Base-by-base conservation (phyloP, 345 rosid genomes). In the Lumnitzera racemosa region DNA sequence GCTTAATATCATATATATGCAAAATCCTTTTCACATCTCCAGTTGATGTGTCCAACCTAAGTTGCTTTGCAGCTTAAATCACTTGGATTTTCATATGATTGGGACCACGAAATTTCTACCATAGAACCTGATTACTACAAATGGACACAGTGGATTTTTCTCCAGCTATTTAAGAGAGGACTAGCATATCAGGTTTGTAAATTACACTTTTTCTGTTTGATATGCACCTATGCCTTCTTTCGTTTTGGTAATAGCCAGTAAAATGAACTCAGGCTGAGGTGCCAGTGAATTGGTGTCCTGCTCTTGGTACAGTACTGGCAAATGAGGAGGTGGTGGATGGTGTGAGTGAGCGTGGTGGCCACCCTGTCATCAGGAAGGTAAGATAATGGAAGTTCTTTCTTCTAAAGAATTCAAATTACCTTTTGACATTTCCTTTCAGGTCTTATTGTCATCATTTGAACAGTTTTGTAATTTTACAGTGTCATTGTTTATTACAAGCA, bases 121-220 rank as follows among this genome's bases (percentile, higher is more conserved):
- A 84, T 73, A 29, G 96, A 89, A 72, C 96, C 98, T 10, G 83
- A 82, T 51, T 89, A 85, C 57, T 89, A 89, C 67, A 89, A 85
- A 68, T 92, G 98, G 96, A 92, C 98, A 29, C 98, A 89, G 14
- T 92, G 98, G 98, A 87, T 92, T 52, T 92, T 89, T 80, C 98
- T 92, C 71, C 98, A 89, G 77, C 74, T 92, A 64, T 73, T 87
- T 67, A 89, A 85, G 86, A 82, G 94, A 78, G 98, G 98, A 74
- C 80, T 92, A 72, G 98, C 96, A 57, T 92, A 89, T 79, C 98
- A 92, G 95, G 96, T 88, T 63, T 43, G 63, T 59, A 54, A 63
- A 24, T 46, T 20, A 47, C 11, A 10, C 23, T 61, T 10, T 31
- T 58, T 25, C 75, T 47, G 47, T 66, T 20, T 16, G 54, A 61